Percentiles rank a stretch among this genome's conserved stretches.
Conservation (phyloP, 2,329 filamentous ascomycete species). For the Cladophialophora exuberans region DNA sequence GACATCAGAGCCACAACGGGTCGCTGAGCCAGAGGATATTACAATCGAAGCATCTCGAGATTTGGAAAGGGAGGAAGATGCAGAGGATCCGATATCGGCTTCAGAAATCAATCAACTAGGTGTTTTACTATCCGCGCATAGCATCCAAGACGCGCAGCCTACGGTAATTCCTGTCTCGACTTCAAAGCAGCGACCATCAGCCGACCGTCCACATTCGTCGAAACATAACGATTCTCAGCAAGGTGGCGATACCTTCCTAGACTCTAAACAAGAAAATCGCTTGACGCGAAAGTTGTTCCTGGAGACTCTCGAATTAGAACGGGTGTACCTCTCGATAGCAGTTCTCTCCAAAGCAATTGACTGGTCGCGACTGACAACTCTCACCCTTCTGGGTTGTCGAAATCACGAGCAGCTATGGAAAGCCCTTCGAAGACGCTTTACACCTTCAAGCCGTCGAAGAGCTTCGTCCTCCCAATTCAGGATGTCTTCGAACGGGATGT, state of each 20-base stretch:
- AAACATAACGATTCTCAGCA: conserved; percentile 6
- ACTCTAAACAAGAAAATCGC: conserved; percentile 36
- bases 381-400: conserved; percentile 74
- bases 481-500: conserved; percentile 72
- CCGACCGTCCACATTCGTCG: background rate
- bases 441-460: conserved; percentile 44
- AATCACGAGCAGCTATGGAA: conserved; percentile 78
- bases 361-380: conserved; percentile 70
- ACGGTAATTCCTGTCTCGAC: conserved; percentile 8
- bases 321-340: conserved; percentile 71
- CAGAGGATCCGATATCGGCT: conserved; percentile 3
- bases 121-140: conserved; percentile 27
- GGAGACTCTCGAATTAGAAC: conserved; percentile 75
- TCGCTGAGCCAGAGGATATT: background rate
- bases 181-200: conserved; percentile 10
- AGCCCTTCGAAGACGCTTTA: conserved; percentile 66
- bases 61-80: conserved; percentile 14
- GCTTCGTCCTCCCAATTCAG: conserved; percentile 60
- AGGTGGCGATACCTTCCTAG: conserved; percentile 16
- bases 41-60: background rate
- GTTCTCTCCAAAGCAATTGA: conserved; percentile 73
- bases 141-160: conserved; percentile 25
- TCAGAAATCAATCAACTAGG: conserved; percentile 29
- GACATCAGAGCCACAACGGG: conserved; percentile 1
- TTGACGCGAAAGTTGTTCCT: conserved; percentile 63